Conservation (phyloP, 1,284 basidiomycete genomes). For the Schizophyllum amplum region DNA sequence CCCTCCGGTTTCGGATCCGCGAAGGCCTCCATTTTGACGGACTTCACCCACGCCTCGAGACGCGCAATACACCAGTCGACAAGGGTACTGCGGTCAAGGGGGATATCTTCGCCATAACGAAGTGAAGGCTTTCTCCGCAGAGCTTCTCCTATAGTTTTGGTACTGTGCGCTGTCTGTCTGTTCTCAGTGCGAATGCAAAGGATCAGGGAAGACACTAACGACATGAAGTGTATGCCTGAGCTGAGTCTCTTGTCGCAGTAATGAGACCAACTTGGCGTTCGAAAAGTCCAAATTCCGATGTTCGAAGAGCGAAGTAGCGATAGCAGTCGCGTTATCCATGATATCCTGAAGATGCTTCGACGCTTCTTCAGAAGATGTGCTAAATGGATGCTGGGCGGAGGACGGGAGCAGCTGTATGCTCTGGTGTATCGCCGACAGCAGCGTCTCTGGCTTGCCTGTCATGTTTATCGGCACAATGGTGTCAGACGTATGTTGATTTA, state of each 20-base stretch:
- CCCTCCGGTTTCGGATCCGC: constrained; percentile 20
- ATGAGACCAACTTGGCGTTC: constrained; percentile 58
- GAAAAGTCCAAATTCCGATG: constrained; percentile 11
- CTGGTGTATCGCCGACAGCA: neutral
- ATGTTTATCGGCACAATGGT: too few relatives aligned
- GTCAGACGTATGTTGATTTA: too few relatives aligned
- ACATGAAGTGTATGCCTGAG: constrained; percentile 41
- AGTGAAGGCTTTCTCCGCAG: constrained; percentile 33
- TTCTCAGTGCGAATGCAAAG: constrained; percentile 8
- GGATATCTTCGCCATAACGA: constrained; percentile 54
- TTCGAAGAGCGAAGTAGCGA: neutral
- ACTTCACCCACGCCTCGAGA: constrained; percentile 49
- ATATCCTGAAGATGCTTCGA: neutral
- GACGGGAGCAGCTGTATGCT: neutral
- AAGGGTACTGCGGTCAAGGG: constrained; percentile 34
- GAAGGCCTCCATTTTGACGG: constrained; percentile 66
- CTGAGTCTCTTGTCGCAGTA: constrained; percentile 53
- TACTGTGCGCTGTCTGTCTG: constrained; percentile 43
- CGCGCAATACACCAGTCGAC: constrained; percentile 49
- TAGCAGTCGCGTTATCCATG: neutral
- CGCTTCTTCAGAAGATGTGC: neutral
- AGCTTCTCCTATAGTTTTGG: constrained; percentile 34
- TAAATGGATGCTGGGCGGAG: neutral
- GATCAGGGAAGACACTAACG: constrained; percentile 27
- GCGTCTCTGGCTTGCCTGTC: neutral